These are phyloP conservation scores for Pseudogymnoascus sp. DNA, from an alignment of 2,329 filamentous ascomycete genomes.

Conservation along the genomic window DNA sequence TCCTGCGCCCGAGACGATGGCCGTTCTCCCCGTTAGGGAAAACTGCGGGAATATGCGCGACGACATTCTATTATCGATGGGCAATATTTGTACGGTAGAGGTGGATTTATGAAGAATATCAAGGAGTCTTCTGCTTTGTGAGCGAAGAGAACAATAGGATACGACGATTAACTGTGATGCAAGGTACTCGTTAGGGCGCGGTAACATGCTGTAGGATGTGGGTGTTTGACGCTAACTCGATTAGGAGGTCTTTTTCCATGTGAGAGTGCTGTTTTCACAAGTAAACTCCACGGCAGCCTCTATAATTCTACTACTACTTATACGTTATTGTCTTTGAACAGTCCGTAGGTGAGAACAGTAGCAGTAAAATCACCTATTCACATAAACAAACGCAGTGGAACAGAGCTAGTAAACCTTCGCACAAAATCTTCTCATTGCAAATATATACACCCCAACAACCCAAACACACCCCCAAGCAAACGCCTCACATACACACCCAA, in stretches of 20 bases:
- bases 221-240: no score
- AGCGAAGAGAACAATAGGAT: no score
- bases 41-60: constrained; percentile 20
- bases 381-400: not conserved
- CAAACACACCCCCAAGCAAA: not conserved
- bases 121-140: no score
- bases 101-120: no score
- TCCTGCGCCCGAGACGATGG: constrained; percentile 35
- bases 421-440: constrained; percentile 5
- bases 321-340: not conserved
- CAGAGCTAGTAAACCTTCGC: not conserved
- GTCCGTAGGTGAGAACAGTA: not conserved
- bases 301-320: not conserved
- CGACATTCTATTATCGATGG: no score
- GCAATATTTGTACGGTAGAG: no score
- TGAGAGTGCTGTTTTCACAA: no score
- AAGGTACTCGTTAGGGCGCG: no score
- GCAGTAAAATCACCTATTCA: not conserved
- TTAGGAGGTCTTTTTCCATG: no score
- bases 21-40: constrained; percentile 35
- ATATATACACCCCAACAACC: constrained; percentile 3
- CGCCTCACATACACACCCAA: constrained; percentile 3
- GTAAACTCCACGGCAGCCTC: no score
- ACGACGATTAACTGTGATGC: no score
- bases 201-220: no score